phyloP scores from a whole-genome alignment of 164 flowering plant genomes.

The Euptelea pleiosperma region DNA sequence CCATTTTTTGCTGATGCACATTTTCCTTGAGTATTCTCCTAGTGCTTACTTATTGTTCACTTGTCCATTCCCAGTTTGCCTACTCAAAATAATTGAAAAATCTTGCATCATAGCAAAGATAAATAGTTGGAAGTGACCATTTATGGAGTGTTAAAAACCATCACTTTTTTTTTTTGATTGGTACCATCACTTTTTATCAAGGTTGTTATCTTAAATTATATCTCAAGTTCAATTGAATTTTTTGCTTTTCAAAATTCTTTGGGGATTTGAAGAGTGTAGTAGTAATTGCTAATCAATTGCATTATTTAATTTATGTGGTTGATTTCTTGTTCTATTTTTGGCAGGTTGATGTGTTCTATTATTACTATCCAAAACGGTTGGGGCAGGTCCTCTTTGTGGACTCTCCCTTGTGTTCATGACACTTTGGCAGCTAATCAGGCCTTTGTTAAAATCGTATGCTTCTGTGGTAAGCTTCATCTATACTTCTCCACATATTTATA shows the following conservation, averaged over 20 bases:
- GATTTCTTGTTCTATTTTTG: conserved; percentile 12
- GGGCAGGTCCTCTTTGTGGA: conserved; percentile 81
- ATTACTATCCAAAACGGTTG: conserved; percentile 77
- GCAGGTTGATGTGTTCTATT: conserved; percentile 89
- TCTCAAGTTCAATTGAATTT: background rate
- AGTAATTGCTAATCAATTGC: background rate
- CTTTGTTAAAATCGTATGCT: conserved; percentile 72
- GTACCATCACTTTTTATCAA: too few relatives aligned
- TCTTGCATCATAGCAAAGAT: too few relatives aligned
- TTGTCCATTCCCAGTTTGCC: too few relatives aligned
- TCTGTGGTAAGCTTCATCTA: conserved; percentile 56
- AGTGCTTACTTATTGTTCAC: too few relatives aligned
- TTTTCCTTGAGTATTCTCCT: too few relatives aligned
- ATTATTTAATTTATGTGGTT: background rate
- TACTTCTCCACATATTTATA: background rate
- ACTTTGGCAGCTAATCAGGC: conserved; percentile 78
- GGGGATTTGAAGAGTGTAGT: background rate
- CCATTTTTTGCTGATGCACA: too few relatives aligned
- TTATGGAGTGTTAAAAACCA: too few relatives aligned
- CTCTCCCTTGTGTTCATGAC: conserved; percentile 82
- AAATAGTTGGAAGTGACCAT: too few relatives aligned
- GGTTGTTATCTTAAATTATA: too few relatives aligned
- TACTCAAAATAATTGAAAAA: too few relatives aligned
- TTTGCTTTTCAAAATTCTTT: background rate
- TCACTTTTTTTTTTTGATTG: too few relatives aligned